phyloP scores from a whole-genome alignment of 768 basidiomycete genomes.

The Leccinum uliginosum region DNA sequence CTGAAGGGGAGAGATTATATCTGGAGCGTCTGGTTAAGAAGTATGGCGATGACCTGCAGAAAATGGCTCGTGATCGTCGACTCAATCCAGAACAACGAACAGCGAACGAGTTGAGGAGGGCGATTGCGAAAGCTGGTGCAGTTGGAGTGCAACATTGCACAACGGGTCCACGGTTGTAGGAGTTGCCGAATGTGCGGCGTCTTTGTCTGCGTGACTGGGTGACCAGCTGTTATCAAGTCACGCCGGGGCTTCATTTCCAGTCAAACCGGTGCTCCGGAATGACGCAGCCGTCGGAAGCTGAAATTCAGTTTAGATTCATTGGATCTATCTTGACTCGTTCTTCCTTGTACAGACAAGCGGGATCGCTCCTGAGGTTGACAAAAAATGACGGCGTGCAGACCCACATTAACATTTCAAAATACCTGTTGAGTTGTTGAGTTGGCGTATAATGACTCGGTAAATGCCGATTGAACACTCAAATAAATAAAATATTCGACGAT shows the following conservation, averaged over 20 bases:
- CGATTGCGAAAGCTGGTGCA: conserved; percentile 53
- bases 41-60: conserved; percentile 66
- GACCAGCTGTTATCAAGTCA: conserved; percentile 20
- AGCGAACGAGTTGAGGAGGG: conserved; percentile 66
- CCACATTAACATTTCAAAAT: background rate
- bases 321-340: conserved; percentile 11
- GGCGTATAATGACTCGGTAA: conserved; percentile 1
- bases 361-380: no score
- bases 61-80: conserved; percentile 77
- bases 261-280: conserved; percentile 30
- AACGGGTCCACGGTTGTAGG: background rate
- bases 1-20: conserved; percentile 64
- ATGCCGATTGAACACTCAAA: conserved; percentile 5
- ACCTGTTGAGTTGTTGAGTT: background rate
- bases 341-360: background rate
- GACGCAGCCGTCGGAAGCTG: conserved; percentile 12
- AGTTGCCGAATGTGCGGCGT: conserved; percentile 6
- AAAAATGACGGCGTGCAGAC: background rate
- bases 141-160: conserved; percentile 34
- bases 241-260: conserved; percentile 21
- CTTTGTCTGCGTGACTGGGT: conserved; percentile 23
- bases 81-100: conserved; percentile 85
- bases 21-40: conserved; percentile 61
- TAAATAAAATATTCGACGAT: background rate
- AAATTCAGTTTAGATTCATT: background rate